A percentile compares a stretch with the other conserved stretches of the same genome.
These are phyloP conservation scores for Pisolithus microcarpus DNA, from an alignment of 768 basidiomycete genomes.

Conservation along the genomic window DNA sequence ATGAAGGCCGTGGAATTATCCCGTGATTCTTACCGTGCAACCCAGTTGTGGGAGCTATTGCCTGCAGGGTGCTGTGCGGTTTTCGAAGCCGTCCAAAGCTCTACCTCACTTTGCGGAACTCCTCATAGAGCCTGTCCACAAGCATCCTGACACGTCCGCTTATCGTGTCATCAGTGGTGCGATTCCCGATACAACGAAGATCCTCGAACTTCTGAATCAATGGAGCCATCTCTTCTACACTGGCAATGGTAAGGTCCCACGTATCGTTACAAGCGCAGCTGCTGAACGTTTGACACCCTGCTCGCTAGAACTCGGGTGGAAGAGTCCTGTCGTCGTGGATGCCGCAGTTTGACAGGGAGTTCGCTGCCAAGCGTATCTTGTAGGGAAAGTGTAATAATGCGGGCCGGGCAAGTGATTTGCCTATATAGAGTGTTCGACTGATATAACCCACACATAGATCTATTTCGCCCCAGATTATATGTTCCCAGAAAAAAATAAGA, in stretches of 20 bases:
- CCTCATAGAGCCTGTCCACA: conserved; percentile 47
- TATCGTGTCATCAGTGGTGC: conserved; percentile 49
- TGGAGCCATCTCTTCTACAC: conserved; percentile 35
- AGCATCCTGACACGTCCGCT: conserved; percentile 45
- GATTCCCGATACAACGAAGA: conserved; percentile 31
- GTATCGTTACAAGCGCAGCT: conserved; percentile 20
- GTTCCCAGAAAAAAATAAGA: no score
- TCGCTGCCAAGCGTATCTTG: conserved; percentile 57
- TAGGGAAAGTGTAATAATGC: conserved; percentile 57
- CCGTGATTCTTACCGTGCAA: conserved; percentile 44
- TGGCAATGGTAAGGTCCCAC: conserved; percentile 24
- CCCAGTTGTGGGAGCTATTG: conserved; percentile 66
- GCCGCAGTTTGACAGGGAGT: conserved; percentile 33
- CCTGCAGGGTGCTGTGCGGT: conserved; percentile 65
- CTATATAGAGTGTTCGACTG: no score
- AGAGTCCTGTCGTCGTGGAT: conserved; percentile 42
- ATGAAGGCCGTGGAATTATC: conserved; percentile 62
- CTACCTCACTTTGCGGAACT: conserved; percentile 42
- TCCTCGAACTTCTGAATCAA: conserved; percentile 16
- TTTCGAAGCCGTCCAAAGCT: conserved; percentile 57
- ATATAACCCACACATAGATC: no score
- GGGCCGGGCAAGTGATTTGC: conserved; percentile 42
- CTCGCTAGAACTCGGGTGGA: conserved; percentile 30
- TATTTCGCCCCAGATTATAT: no score
- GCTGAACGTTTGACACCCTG: conserved; percentile 29